These are phyloP conservation scores for Raffaelea arxii DNA, from an alignment of 2,329 filamentous ascomycete species.

Conservation along the genomic window DNA sequence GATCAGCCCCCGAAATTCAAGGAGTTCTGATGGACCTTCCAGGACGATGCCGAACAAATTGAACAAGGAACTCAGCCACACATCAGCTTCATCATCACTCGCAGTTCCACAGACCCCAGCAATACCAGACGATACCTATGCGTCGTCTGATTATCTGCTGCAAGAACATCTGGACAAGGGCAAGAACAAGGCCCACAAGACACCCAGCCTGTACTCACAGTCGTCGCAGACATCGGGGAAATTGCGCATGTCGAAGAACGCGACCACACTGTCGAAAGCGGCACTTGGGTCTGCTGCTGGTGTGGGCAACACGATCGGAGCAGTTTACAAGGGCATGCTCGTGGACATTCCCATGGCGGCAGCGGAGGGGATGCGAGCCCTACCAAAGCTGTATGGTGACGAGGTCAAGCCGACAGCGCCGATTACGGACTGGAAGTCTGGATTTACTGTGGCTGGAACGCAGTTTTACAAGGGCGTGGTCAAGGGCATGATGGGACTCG, in stretches of 20 bases:
- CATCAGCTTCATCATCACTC: too few species aligned
- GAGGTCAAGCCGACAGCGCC: conserved; percentile 31
- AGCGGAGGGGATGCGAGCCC: conserved; percentile 42
- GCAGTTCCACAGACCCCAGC: too few species aligned
- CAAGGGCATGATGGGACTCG: conserved; percentile 67
- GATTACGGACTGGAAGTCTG: neutral
- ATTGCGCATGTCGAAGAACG: too few species aligned
- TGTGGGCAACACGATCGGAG: conserved; percentile 21
- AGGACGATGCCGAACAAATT: too few species aligned
- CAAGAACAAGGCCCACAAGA: neutral
- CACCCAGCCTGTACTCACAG: conserved; percentile 1
- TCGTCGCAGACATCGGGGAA: too few species aligned
- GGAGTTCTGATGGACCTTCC: too few species aligned
- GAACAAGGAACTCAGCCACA: too few species aligned
- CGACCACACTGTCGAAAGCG: too few species aligned
- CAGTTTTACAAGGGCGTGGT: conserved; percentile 60
- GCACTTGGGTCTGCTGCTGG: conserved; percentile 10
- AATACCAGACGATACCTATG: too few species aligned
- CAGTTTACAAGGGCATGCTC: conserved; percentile 24
- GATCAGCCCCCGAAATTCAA: neutral
- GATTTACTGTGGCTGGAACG: neutral
- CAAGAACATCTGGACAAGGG: too few species aligned
- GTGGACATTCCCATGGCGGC: conserved; percentile 38
- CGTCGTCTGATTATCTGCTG: too few species aligned
- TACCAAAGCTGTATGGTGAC: conserved; percentile 40